Percentiles rank a stretch among this genome's conserved stretches.
Evolutionary conservation across 495 filamentous ascomycete genomes (phyloP).

Genomic region (Lindgomyces ingoldianus): DNA sequence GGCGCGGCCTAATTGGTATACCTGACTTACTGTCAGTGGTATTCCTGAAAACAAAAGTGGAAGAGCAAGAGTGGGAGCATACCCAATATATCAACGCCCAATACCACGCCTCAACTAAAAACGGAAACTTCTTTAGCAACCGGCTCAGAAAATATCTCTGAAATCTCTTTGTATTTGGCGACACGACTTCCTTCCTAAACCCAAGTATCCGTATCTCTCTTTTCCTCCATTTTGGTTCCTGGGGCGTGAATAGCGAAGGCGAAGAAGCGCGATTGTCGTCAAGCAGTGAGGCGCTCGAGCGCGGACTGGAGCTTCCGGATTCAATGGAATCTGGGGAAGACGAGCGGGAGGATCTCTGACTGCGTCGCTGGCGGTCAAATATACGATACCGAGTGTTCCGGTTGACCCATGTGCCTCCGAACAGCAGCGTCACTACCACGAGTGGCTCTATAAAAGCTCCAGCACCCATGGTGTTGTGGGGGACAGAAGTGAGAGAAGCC

Average conservation of each 20-base stretch:
- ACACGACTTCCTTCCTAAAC: conserved; percentile 46
- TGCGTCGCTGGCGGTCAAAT: conserved; percentile 8
- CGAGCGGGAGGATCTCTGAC: conserved; percentile 3
- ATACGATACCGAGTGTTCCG: conserved; percentile 42
- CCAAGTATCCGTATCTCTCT: conserved; percentile 48
- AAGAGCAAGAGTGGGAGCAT: conserved; percentile 17
- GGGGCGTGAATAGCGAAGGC: conserved; percentile 36
- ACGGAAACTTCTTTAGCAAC: conserved; percentile 68
- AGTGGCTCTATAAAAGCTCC: conserved; percentile 57
- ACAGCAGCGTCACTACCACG: conserved; percentile 57
- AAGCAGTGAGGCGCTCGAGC: conserved; percentile 21
- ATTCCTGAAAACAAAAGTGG: neutral
- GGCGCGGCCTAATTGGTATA: conserved; percentile 64
- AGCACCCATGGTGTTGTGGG: conserved; percentile 50
- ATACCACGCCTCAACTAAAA: conserved; percentile 78
- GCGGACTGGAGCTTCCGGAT: conserved; percentile 30
- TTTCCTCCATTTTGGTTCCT: conserved; percentile 49
- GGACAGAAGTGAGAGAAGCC: neutral
- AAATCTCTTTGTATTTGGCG: conserved; percentile 59
- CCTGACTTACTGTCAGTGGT: conserved; percentile 42
- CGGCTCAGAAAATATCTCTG: conserved; percentile 57
- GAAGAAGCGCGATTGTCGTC: conserved; percentile 29
- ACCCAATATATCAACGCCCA: conserved; percentile 73
- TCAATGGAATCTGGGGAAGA: conserved; percentile 26
- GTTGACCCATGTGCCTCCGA: conserved; percentile 63